These are phyloP conservation scores for Talaromyces sp. DNA, from an alignment of 2,329 filamentous ascomycete species.

Conservation along the genomic window DNA sequence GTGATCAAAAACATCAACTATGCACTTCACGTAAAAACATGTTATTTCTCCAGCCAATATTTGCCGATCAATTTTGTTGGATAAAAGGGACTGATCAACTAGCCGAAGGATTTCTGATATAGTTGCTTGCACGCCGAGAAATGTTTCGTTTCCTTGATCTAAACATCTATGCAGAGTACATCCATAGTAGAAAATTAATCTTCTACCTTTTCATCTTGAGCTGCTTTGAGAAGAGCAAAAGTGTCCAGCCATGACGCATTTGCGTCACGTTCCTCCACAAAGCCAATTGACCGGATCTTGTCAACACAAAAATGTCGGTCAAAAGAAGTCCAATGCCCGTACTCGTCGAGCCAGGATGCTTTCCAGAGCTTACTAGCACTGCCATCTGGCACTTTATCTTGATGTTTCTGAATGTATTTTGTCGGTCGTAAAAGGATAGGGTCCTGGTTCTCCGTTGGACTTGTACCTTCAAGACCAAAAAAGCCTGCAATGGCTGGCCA, in stretches of 20 bases:
- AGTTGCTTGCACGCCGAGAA: no score
- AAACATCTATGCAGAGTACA: neutral
- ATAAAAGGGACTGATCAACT: no score
- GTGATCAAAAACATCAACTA: neutral
- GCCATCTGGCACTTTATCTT: neutral
- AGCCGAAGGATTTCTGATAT: no score
- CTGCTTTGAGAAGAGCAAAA: neutral
- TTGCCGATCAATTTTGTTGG: no score
- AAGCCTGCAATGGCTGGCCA: conserved; percentile 24
- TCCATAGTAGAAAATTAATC: neutral
- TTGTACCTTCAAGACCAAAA: conserved; percentile 24
- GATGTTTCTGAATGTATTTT: neutral
- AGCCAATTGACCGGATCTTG: neutral
- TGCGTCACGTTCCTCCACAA: neutral
- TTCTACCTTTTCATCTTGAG: neutral
- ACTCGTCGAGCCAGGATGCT: neutral
- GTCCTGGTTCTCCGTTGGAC: conserved; percentile 7
- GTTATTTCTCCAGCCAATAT: no score
- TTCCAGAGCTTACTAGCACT: neutral
- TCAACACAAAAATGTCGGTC: neutral
- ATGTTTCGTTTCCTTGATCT: no score
- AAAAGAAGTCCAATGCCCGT: neutral
- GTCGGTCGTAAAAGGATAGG: neutral
- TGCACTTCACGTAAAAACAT: neutral
- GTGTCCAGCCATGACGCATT: neutral